Base-by-base conservation (phyloP, 1,284 basidiomycete genomes). In the Fomitopsis palustris region DNA sequence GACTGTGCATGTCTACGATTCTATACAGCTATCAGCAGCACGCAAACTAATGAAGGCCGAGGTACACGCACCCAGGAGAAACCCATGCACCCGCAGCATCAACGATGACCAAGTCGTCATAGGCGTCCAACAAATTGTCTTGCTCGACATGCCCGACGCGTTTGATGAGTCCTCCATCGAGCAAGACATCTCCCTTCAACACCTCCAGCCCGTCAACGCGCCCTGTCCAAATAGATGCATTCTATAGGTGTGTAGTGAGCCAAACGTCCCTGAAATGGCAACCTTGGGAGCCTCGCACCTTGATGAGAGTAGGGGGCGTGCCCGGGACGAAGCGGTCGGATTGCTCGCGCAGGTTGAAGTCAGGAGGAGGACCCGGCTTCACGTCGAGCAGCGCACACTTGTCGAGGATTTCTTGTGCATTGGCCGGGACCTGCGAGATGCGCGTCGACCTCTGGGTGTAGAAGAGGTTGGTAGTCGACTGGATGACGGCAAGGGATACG, bases 221-320 rank as follows among this genome's bases (percentile, higher is more conserved):
- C 16, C 77, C 76, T 1, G 75, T 87, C 86, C 86, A 88, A 25
- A 89, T 73, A 4, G 80, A 87, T 6, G 81, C 86, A 63, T 88
- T 88, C 66, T 51, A 29, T 19, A n/a, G 12, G 21, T 17, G 33
- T 16, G 27, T 27, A 21, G 10, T 51, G 29, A 51, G 23, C 27
- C 7, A 6, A 12, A 35, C 12, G 29, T 7, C 17, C 27, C 16
- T 17, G 16, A 6, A 45, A 9, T 1, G 12, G 10, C n/a, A 17
- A 12, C 29, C 8, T 25, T 17, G 6, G 6, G 12, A 8, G 23
- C 6, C 8, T 25, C 23, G 16, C 27, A 51, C 49, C 49, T 75
- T 76, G 54, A 88, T 76, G 61, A 81, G 70, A 1, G 76, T 72
- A n/a, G 80, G 69, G 16, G 69, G 69, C 1, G 83, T 82, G 1